Conservation (phyloP, 495 filamentous ascomycete species). For the Parachaetomium inaequale region DNA sequence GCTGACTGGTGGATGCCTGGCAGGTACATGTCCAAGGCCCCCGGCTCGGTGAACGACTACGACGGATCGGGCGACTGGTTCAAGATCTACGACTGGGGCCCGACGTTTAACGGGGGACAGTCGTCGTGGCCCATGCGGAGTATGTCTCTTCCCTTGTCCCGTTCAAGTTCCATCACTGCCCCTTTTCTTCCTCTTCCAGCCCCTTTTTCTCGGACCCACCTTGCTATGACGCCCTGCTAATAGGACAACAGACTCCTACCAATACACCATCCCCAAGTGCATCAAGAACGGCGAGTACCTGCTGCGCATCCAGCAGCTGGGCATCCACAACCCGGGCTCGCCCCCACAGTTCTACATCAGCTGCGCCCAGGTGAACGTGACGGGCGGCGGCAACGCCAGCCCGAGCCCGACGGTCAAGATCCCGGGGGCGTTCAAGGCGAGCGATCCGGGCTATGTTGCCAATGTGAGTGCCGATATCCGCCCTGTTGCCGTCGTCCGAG, state of each 20-base stretch:
- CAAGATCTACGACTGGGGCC: constrained; percentile 51
- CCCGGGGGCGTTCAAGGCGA: constrained; percentile 52
- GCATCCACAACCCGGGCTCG: constrained; percentile 55
- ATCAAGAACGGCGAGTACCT: constrained; percentile 59
- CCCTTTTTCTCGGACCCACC: too few relatives aligned
- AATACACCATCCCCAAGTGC: constrained; percentile 51
- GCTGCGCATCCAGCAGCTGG: constrained; percentile 59
- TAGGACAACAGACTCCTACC: constrained; percentile 39
- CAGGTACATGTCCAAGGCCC: constrained; percentile 52
- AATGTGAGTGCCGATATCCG: constrained; percentile 28
- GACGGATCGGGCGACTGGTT: constrained; percentile 54
- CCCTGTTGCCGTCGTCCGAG: not conserved
- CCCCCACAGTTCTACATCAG: constrained; percentile 53
- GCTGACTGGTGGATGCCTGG: not conserved
- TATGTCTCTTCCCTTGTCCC: constrained; percentile 12
- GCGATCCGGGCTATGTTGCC: constrained; percentile 52
- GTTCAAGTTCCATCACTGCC: not conserved
- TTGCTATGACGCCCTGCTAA: not conserved
- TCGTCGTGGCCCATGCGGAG: constrained; percentile 43
- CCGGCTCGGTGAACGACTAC: constrained; percentile 39
- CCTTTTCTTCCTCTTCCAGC: not conserved
- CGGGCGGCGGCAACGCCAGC: not conserved
- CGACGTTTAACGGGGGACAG: constrained; percentile 33
- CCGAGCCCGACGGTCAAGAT: constrained; percentile 47
- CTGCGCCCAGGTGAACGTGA: constrained; percentile 47